A percentile compares a stretch with the other conserved stretches of the same genome.
These are phyloP conservation scores for Cryptosporidium viatorum DNA, from an alignment of 169 alveolate species.

Conservation along the genomic window DNA sequence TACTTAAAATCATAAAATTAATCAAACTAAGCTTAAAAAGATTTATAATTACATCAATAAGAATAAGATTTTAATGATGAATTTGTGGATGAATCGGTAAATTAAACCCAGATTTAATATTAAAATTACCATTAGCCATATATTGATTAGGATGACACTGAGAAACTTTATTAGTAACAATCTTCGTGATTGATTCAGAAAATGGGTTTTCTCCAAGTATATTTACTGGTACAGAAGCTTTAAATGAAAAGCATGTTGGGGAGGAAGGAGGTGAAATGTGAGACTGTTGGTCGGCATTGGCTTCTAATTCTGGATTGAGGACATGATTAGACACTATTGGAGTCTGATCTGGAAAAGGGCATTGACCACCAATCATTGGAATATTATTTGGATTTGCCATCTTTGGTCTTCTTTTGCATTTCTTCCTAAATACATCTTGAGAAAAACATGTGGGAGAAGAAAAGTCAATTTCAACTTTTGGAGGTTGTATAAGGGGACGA, in stretches of 20 bases:
- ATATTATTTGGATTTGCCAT: background rate
- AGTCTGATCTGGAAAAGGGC: background rate
- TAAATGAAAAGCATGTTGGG: slow-evolving; percentile 56
- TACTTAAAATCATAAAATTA: background rate
- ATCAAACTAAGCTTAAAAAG: background rate
- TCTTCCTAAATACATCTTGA: slow-evolving; percentile 44
- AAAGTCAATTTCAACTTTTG: slow-evolving; percentile 61
- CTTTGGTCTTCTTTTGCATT: slow-evolving; percentile 36
- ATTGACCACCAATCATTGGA: background rate
- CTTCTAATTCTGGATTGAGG: slow-evolving; percentile 3
- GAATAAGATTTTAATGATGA: background rate
- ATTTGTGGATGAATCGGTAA: background rate
- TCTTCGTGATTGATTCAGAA: slow-evolving; percentile 55
- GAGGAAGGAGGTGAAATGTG: slow-evolving; percentile 61
- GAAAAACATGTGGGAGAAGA: slow-evolving; percentile 43
- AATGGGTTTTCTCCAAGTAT: slow-evolving; percentile 61
- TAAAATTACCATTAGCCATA: background rate
- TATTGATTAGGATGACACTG: slow-evolving; percentile 9
- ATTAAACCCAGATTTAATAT: slow-evolving; percentile 20
- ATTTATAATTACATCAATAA: background rate
- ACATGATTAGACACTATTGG: background rate
- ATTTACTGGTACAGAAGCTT: slow-evolving; percentile 64
- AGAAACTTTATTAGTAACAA: slow-evolving; percentile 50
- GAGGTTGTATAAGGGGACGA: slow-evolving; percentile 48
- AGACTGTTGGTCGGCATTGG: slow-evolving; percentile 1